Percentiles rank a stretch among this genome's conserved stretches.
phyloP scores from a whole-genome alignment of 73 alveolate genomes.

The Halteria grandinella region DNA sequence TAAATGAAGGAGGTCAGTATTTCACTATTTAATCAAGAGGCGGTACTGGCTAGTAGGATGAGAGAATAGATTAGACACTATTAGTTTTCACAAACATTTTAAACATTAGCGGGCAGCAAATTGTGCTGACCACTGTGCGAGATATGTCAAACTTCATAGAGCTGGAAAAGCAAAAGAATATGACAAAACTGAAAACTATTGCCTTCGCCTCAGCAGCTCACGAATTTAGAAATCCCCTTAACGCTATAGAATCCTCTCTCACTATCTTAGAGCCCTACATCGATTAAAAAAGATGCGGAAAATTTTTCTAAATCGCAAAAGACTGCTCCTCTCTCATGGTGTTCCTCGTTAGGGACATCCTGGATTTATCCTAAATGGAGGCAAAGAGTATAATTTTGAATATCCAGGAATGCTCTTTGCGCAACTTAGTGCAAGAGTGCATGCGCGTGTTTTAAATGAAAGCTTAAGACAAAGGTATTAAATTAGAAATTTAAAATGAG shows the following conservation, averaged over 20 bases:
- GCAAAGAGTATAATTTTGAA: neutral
- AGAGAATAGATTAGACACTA: neutral
- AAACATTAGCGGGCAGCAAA: neutral
- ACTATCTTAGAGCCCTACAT: neutral
- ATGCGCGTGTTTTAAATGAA: too few species aligned
- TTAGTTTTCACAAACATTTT: neutral
- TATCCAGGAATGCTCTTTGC: too few species aligned
- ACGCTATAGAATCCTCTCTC: slow-evolving; percentile 29
- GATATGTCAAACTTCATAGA: slow-evolving; percentile 28
- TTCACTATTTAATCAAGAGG: neutral
- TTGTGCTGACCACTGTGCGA: slow-evolving; percentile 7
- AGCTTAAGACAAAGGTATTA: too few species aligned
- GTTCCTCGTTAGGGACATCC: slow-evolving; percentile 17
- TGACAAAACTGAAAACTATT: neutral
- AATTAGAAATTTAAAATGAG: too few species aligned
- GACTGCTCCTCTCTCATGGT: slow-evolving; percentile 22
- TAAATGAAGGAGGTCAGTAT: neutral
- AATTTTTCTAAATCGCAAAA: slow-evolving; percentile 16
- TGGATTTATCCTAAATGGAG: slow-evolving; percentile 19
- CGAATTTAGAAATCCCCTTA: slow-evolving; percentile 66
- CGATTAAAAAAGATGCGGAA: neutral
- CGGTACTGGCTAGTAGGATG: neutral
- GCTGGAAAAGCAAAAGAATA: slow-evolving; percentile 26
- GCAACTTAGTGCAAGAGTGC: too few species aligned
- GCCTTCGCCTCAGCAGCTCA: slow-evolving; percentile 68